These are phyloP conservation scores for Vararia minispora DNA, from an alignment of 768 basidiomycete genomes.

Conservation along the genomic window DNA sequence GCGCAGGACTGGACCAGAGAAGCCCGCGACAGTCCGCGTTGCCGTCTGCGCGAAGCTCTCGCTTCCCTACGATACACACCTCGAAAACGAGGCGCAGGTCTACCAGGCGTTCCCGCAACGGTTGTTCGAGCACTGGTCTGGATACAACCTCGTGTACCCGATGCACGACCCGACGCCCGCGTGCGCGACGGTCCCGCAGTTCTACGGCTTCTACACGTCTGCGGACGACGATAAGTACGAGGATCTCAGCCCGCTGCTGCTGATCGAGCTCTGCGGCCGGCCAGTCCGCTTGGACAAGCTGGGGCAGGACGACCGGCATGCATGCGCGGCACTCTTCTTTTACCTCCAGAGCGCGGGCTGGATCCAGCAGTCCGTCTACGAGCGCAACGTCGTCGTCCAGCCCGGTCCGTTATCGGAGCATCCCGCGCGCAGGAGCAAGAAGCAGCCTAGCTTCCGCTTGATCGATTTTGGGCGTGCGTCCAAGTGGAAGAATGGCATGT, in stretches of 20 bases:
- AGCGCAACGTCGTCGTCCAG: conserved; percentile 35
- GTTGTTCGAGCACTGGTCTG: conserved; percentile 39
- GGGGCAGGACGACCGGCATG: conserved; percentile 10
- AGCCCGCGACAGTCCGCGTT: conserved; percentile 7
- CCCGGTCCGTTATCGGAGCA: conserved; percentile 27
- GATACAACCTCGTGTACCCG: conserved; percentile 33
- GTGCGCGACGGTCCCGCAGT: conserved; percentile 46
- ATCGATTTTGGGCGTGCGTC: conserved; percentile 39
- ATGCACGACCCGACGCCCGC: conserved; percentile 34
- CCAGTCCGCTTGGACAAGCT: conserved; percentile 21
- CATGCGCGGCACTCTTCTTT: conserved; percentile 24
- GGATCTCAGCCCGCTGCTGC: conserved; percentile 27
- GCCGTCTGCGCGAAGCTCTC: conserved; percentile 21
- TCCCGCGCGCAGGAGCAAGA: conserved; percentile 18
- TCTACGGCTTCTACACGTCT: conserved; percentile 47
- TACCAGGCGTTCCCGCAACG: conserved; percentile 35
- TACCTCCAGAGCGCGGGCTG: conserved; percentile 30
- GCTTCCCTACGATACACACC: conserved; percentile 6
- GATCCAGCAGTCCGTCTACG: conserved; percentile 30
- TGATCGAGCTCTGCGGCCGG: conserved; percentile 37
- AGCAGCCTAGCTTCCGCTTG: conserved; percentile 30
- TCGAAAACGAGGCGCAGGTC: conserved; percentile 28
- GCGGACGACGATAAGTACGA: conserved; percentile 7
- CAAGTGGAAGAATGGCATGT: no score
- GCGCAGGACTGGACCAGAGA: not conserved